Percentiles rank a stretch among this genome's conserved stretches.
These are phyloP conservation scores for Saccharomycopsis selenospora DNA, from an alignment of 805 yeast genomes.

Conservation along the genomic window DNA sequence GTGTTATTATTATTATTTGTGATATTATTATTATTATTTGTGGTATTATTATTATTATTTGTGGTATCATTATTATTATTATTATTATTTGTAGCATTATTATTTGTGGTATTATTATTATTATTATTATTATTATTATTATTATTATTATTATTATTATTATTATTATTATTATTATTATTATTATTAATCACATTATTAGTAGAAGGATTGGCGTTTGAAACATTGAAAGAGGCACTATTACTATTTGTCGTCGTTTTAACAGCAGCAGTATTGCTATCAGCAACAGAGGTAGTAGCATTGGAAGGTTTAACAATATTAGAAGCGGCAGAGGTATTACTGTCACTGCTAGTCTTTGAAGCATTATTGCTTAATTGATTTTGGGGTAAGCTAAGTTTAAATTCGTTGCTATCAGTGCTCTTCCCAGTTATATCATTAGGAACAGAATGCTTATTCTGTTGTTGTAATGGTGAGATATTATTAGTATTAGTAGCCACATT, in stretches of 20 bases:
- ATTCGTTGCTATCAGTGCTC: too few relatives aligned
- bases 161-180: constrained; percentile 17
- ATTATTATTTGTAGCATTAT: not conserved
- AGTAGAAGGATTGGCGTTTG: not conserved
- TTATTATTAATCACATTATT: constrained; percentile 17
- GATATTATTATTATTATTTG: not conserved
- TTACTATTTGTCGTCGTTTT: too few relatives aligned
- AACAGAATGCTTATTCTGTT: too few relatives aligned
- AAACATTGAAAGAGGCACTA: not conserved
- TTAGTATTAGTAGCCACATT: not conserved
- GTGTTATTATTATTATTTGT: not conserved
- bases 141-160: not conserved
- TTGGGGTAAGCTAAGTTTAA: too few relatives aligned
- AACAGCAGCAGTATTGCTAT: too few relatives aligned
- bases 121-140: not conserved
- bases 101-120: not conserved
- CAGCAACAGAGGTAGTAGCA: too few relatives aligned
- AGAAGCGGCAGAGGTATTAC: not conserved
- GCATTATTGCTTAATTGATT: too few relatives aligned
- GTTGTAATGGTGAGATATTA: not conserved
- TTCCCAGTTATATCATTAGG: too few relatives aligned
- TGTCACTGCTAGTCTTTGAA: not conserved
- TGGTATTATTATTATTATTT: not conserved
- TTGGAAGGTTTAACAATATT: not conserved
- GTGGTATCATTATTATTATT: not conserved